Conservation (phyloP, 768 basidiomycete species). For the Collybia sp. region DNA sequence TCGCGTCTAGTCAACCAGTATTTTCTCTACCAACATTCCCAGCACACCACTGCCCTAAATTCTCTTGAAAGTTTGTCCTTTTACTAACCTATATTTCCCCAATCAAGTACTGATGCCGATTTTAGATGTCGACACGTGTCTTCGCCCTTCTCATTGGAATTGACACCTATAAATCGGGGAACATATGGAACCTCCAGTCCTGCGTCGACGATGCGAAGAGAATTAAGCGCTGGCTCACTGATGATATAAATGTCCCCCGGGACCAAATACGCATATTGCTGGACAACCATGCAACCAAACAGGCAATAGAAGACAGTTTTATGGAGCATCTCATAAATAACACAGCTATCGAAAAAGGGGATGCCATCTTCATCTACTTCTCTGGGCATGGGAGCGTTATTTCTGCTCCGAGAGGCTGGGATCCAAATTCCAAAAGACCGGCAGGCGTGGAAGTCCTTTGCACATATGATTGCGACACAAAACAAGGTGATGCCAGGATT, state of each 20-base stretch:
- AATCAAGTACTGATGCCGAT: not conserved
- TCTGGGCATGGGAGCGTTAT: slow-evolving; percentile 68
- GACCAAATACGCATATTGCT: slow-evolving; percentile 53
- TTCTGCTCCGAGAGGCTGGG: slow-evolving; percentile 55
- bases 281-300: slow-evolving; percentile 57
- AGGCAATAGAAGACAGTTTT: slow-evolving; percentile 55
- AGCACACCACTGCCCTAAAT: too few relatives aligned
- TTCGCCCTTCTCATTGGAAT: slow-evolving; percentile 69
- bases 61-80: too few relatives aligned
- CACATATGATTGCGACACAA: slow-evolving; percentile 62
- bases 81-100: too few relatives aligned
- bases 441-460: slow-evolving; percentile 51
- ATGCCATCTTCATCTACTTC: slow-evolving; percentile 66
- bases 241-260: slow-evolving; percentile 53
- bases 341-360: slow-evolving; percentile 49
- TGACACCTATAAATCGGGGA: slow-evolving; percentile 61
- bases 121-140: slow-evolving; percentile 31
- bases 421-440: too few relatives aligned
- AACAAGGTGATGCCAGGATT: slow-evolving; percentile 36
- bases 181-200: slow-evolving; percentile 62
- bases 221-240: slow-evolving; percentile 51
- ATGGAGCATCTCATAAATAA: slow-evolving; percentile 63
- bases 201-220: slow-evolving; percentile 61
- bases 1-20: too few relatives aligned
- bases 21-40: too few relatives aligned